A percentile compares a stretch with the other conserved stretches of the same genome.
These are phyloP conservation scores for Raffaelea ambrosiae DNA, from an alignment of 2,329 filamentous ascomycete species.

Conservation along the genomic window DNA sequence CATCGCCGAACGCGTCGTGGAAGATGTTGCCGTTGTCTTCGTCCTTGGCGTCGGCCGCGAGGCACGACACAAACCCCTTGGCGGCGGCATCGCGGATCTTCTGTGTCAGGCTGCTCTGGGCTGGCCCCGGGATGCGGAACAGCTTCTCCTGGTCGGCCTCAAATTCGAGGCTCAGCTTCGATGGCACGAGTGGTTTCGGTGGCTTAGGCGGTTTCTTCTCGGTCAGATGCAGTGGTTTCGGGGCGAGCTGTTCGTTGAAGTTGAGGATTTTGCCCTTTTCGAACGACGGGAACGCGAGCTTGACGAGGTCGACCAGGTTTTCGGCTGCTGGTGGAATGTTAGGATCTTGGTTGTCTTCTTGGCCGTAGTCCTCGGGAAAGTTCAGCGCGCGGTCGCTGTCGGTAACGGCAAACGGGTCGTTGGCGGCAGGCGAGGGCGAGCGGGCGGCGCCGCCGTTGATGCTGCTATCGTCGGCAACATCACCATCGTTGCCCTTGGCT, in stretches of 20 bases:
- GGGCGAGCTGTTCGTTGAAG: constrained; percentile 76
- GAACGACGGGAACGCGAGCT: constrained; percentile 74
- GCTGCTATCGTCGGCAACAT: not conserved
- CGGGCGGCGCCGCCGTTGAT: not conserved
- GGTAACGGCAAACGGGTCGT: constrained; percentile 20
- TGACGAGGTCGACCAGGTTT: constrained; percentile 66
- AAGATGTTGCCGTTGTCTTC: constrained; percentile 37
- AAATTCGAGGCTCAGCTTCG: constrained; percentile 81
- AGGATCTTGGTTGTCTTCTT: constrained; percentile 47
- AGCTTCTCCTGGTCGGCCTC: constrained; percentile 77
- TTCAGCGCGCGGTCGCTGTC: constrained; percentile 27
- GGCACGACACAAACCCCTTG: constrained; percentile 35
- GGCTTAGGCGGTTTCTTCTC: constrained; percentile 72
- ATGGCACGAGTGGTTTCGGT: constrained; percentile 74
- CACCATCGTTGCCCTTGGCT: not conserved
- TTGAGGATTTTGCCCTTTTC: constrained; percentile 64
- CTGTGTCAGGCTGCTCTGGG: constrained; percentile 43
- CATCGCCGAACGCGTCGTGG: constrained; percentile 19
- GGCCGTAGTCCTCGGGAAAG: constrained; percentile 34
- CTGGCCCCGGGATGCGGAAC: constrained; percentile 66
- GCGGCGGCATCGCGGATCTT: constrained; percentile 43
- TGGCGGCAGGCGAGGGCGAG: constrained; percentile 7
- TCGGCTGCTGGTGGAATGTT: constrained; percentile 62
- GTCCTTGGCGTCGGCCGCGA: constrained; percentile 28
- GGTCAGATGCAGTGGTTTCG: constrained; percentile 68